These are phyloP conservation scores for Sarocladium kiliense DNA, from an alignment of 2,329 filamentous ascomycete species.

Conservation along the genomic window DNA sequence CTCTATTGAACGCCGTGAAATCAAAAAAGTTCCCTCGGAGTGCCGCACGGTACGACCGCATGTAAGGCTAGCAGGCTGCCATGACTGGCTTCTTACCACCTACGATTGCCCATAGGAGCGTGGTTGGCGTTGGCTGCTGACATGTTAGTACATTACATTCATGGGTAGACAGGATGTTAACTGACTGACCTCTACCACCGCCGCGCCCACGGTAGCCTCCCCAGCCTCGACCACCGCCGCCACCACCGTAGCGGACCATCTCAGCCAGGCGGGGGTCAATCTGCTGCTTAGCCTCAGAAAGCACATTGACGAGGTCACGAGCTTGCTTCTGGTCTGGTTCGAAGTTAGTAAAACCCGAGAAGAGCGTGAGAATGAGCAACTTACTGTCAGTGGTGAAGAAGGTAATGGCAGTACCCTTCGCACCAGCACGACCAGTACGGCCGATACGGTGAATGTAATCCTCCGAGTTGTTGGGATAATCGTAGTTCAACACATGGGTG, in stretches of 20 bases:
- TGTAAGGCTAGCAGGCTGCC: background rate
- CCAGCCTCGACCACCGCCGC: constrained; percentile 71
- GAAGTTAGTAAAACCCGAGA: constrained; percentile 28
- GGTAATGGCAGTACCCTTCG: constrained; percentile 92
- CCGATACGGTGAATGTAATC: constrained; percentile 98
- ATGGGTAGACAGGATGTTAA: background rate
- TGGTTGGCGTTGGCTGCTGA: constrained; percentile 40
- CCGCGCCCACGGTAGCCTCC: constrained; percentile 65
- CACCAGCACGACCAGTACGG: constrained; percentile 91
- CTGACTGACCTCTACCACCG: constrained; percentile 43
- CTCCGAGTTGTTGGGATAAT: constrained; percentile 98
- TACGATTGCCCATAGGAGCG: constrained; percentile 43
- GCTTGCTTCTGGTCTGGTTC: constrained; percentile 79
- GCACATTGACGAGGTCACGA: constrained; percentile 89
- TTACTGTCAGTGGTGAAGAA: constrained; percentile 99
- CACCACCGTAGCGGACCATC: constrained; percentile 90
- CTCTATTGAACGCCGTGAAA: constrained; percentile 9
- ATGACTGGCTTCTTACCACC: constrained; percentile 36
- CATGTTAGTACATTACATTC: background rate
- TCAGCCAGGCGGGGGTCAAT: constrained; percentile 93
- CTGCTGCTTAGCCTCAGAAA: constrained; percentile 95
- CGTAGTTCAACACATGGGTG: constrained; percentile 99
- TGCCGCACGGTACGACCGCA: background rate
- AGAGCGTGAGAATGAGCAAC: constrained; percentile 32
- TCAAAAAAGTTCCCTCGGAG: background rate